Conservation (phyloP, 495 filamentous ascomycete genomes). For the Penicillium alfredii region DNA sequence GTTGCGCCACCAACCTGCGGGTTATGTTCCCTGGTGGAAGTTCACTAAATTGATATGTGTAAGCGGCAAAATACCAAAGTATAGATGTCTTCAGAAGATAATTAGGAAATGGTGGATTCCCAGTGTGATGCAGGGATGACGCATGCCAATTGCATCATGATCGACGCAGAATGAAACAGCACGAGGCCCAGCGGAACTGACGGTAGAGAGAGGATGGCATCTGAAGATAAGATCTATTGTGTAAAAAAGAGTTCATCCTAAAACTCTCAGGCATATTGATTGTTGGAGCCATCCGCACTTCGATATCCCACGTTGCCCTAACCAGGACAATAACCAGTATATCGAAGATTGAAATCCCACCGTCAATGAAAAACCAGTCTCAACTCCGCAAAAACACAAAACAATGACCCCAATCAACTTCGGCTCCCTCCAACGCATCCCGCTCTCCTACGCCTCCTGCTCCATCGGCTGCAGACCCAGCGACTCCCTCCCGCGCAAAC, state of each 20-base stretch:
- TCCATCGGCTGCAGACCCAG: conserved; percentile 50
- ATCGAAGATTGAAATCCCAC: too few relatives aligned
- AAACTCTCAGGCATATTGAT: too few relatives aligned
- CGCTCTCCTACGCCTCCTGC: conserved; percentile 58
- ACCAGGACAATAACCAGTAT: too few relatives aligned
- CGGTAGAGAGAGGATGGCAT: too few relatives aligned
- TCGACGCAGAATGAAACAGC: conserved; percentile 5
- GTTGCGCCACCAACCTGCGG: conserved; percentile 1
- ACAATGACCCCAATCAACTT: conserved; percentile 18
- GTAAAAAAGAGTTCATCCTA: too few relatives aligned
- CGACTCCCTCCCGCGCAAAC: conserved; percentile 56
- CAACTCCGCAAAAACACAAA: too few relatives aligned
- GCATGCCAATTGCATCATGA: conserved; percentile 9
- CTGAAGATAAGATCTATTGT: too few relatives aligned
- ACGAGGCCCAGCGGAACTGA: background rate
- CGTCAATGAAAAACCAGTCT: too few relatives aligned
- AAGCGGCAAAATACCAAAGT: background rate
- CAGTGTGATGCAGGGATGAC: conserved; percentile 15
- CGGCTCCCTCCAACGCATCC: conserved; percentile 42
- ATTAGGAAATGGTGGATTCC: too few relatives aligned
- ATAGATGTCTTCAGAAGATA: background rate
- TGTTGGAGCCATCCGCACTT: background rate
- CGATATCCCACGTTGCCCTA: background rate
- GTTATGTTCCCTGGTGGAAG: too few relatives aligned
- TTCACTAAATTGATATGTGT: too few relatives aligned